Evolutionary conservation across 306 rosid genomes (phyloP), one percentile per base, ranked within the genome.

Genomic region (Fragaria nilgerrensis): DNA sequence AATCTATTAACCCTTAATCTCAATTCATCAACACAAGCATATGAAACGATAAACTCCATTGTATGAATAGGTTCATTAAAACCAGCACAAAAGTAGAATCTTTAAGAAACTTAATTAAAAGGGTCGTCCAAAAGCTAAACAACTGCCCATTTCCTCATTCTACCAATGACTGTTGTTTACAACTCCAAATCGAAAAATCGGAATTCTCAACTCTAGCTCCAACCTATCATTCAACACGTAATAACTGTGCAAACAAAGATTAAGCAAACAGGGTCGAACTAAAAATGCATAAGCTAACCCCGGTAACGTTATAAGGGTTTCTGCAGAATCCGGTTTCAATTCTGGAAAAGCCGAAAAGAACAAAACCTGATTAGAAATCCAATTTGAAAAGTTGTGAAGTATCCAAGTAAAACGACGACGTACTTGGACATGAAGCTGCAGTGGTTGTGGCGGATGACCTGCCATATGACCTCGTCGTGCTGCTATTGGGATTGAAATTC

Each of bases 221-320:
- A 11, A 58, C 7, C 2, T 22, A 58, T 58, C 17, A 58, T 58
- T 58, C 16, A 25, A 23, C 64, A 10, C 10, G 36, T 10, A n/a
- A 56, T 8, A 10, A 56, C 17, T 10, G 8, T 4, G 17, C 36
- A 59, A 34, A 59, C 17, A 59, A 23, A 59, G 5, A 23, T 12
- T 11, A 25, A 59, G 66, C 17, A 59, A 59, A 59, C n/a, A 3
- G 36, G 5, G 19, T 7, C 19, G 15, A 14, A 3, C 67, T 13
- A 29, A 63, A 63, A 63, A 13, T 29, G 41, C 68, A 62, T 3
- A 2, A 95, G 79, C 98, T 95, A 68, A 90, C 70, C 75, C 98
- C 98, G 16, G 98, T 94, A 11, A 89, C 87, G 61, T 92, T 94
- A 70, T 94, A 94, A 7, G 91, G 96, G 80, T 95, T 95, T 86